Base-by-base conservation (phyloP, 208 protist genomes). In the Blastocrithidia nonstop region DNA sequence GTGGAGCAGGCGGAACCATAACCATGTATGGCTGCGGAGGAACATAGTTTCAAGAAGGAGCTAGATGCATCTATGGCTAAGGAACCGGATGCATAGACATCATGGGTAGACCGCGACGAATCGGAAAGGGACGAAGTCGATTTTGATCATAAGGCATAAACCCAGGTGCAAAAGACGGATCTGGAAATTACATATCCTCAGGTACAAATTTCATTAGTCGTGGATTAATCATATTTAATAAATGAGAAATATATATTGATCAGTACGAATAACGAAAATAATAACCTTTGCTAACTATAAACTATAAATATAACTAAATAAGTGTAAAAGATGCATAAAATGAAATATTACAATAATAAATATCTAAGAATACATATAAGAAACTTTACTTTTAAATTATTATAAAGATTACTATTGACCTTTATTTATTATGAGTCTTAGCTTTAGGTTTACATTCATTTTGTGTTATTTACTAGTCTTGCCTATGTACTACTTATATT, bases 191-290 rank as follows among this genome's bases (percentile, higher is more conserved):
- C 5, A 38, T 5, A 38, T 5, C 5, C 3, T 2, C 19, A 23
- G 19, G 5, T 3, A 38, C 19, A 38, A 2, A 17, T 38, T 38
- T 2, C 19, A 38, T 23, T 5, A 38, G 29, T n/a, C n/a, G 13
- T 13, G n/a, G 13, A 35, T 35, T n/a, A n/a, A 35, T n/a, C 29
- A 35, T n/a, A 35, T 13, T n/a, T 35, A 35, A 13, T n/a, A n/a
- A n/a, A 35, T n/a, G n/a, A 35, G 29, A n/a, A 35, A 35, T n/a
- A 35, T 35, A 35, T n/a, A 35, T n/a, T n/a, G n/a, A 35, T n/a
- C n/a, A 13, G n/a, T 13, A 35, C 29, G 29, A n/a, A n/a, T n/a
- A 35, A 35, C 13, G 13, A 35, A 35, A n/a, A 35, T n/a, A 35
- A 13, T n/a, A 35, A 35, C 13, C 13, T 35, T 37, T 9, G 29